Evolutionary conservation across 257 asterid species (phyloP).

Genomic region (Lavandula angustifolia): DNA sequence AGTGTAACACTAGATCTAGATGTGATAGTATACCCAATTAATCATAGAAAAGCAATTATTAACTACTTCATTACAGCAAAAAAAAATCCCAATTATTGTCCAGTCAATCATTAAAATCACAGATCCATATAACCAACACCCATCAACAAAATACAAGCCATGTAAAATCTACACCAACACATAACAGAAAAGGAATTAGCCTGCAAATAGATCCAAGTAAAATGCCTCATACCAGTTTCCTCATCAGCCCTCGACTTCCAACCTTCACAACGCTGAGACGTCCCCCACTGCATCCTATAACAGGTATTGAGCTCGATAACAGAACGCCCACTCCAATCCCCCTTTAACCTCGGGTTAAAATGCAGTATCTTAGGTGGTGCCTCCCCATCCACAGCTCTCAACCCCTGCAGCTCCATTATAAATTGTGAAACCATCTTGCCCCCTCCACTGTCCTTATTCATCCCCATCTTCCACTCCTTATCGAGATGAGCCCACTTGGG

Average conservation of each 20-base stretch:
- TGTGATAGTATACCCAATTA: slow-evolving; percentile 3
- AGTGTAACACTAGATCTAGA: neutral
- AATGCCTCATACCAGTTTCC: slow-evolving; percentile 67
- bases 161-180: slow-evolving; percentile 24
- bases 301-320: slow-evolving; percentile 91
- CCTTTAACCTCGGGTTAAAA: slow-evolving; percentile 84
- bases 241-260: slow-evolving; percentile 79
- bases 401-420: slow-evolving; percentile 85
- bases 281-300: slow-evolving; percentile 95
- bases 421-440: slow-evolving; percentile 69
- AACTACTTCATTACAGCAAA: neutral
- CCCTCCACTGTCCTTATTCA: slow-evolving; percentile 39
- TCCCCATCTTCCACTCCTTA: slow-evolving; percentile 45
- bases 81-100: neutral
- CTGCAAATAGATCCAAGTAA: slow-evolving; percentile 14
- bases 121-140: slow-evolving; percentile 14
- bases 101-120: neutral
- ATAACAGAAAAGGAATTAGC: slow-evolving; percentile 5
- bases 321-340: slow-evolving; percentile 88
- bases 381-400: slow-evolving; percentile 88
- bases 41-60: slow-evolving; percentile 12
- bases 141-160: slow-evolving; percentile 26
- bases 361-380: slow-evolving; percentile 93
- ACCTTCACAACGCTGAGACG: slow-evolving; percentile 84
- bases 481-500: slow-evolving; percentile 59